These are phyloP conservation scores for Pleurotus sapidus DNA, from an alignment of 768 basidiomycete species.

Conservation along the genomic window DNA sequence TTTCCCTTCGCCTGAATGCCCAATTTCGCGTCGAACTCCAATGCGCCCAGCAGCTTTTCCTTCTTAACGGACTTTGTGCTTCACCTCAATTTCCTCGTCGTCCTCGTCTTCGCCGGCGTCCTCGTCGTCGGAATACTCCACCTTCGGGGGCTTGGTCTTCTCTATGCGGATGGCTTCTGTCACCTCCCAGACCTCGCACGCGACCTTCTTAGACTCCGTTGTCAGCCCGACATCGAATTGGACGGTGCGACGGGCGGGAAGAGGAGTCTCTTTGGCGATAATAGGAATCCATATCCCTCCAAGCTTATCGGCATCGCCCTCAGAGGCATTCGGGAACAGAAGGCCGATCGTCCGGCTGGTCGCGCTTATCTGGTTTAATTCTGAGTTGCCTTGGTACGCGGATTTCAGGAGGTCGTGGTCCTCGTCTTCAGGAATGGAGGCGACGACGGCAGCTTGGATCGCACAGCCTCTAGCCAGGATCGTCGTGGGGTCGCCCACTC, in stretches of 20 bases:
- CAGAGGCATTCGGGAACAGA: slow-evolving; percentile 51
- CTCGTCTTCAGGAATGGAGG: slow-evolving; percentile 40
- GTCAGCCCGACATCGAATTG: slow-evolving; percentile 53
- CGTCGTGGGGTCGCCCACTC: slow-evolving; percentile 74
- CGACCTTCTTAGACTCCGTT: slow-evolving; percentile 43
- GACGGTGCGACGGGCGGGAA: slow-evolving; percentile 64
- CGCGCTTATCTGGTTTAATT: slow-evolving; percentile 45
- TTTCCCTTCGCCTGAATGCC: slow-evolving; percentile 39
- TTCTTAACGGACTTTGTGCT: slow-evolving; percentile 60
- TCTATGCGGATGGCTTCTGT: slow-evolving; percentile 65
- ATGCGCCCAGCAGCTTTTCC: slow-evolving; percentile 44
- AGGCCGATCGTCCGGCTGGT: slow-evolving; percentile 64
- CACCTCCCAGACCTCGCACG: slow-evolving; percentile 78
- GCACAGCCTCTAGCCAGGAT: slow-evolving; percentile 77
- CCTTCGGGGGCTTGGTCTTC: slow-evolving; percentile 45
- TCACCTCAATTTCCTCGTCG: slow-evolving; percentile 59
- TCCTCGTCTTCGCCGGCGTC: slow-evolving; percentile 56
- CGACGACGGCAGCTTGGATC: slow-evolving; percentile 65
- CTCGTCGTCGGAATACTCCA: slow-evolving; percentile 43
- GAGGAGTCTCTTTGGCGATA: slow-evolving; percentile 66
- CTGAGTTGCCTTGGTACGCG: slow-evolving; percentile 44
- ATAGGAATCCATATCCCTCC: slow-evolving; percentile 67
- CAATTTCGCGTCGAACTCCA: slow-evolving; percentile 38
- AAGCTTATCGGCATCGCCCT: slow-evolving; percentile 36
- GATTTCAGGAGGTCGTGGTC: slow-evolving; percentile 47